Conservation (phyloP, 169 alveolate species). For the Plasmodium chabaudi region DNA sequence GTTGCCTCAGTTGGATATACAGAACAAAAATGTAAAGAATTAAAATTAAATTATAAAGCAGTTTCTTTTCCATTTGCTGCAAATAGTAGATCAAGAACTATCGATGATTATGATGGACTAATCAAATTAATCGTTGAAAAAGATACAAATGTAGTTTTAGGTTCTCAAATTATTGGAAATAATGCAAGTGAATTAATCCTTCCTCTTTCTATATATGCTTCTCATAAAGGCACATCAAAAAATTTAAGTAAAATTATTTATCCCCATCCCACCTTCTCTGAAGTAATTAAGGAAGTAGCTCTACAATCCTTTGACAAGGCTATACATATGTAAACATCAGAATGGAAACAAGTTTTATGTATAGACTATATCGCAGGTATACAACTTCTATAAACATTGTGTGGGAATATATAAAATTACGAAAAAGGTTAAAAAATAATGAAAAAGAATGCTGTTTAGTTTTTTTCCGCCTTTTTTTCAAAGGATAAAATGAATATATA, state of each 20-base stretch:
- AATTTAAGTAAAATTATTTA: slow-evolving; percentile 96
- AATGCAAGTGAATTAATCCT: slow-evolving; percentile 98
- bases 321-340: slow-evolving; percentile 88
- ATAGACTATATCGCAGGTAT: background rate
- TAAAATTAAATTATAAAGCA: slow-evolving; percentile 89
- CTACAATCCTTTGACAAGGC: slow-evolving; percentile 95
- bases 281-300: slow-evolving; percentile 96
- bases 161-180: slow-evolving; percentile 97
- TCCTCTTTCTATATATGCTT: slow-evolving; percentile 94
- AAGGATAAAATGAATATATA: too few relatives aligned
- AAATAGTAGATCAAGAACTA: slow-evolving; percentile 95
- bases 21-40: slow-evolving; percentile 92
- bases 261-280: slow-evolving; percentile 99
- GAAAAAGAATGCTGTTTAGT: background rate
- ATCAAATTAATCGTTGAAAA: slow-evolving; percentile 91
- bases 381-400: too few relatives aligned
- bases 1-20: slow-evolving; percentile 98
- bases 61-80: slow-evolving; percentile 97
- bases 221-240: slow-evolving; percentile 96
- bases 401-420: too few relatives aligned
- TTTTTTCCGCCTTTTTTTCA: too few relatives aligned
- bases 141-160: slow-evolving; percentile 95
- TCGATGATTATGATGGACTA: slow-evolving; percentile 96
- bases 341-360: background rate
- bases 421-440: background rate